Conservation (phyloP, 345 rosid species). For the Salix purpurea region DNA sequence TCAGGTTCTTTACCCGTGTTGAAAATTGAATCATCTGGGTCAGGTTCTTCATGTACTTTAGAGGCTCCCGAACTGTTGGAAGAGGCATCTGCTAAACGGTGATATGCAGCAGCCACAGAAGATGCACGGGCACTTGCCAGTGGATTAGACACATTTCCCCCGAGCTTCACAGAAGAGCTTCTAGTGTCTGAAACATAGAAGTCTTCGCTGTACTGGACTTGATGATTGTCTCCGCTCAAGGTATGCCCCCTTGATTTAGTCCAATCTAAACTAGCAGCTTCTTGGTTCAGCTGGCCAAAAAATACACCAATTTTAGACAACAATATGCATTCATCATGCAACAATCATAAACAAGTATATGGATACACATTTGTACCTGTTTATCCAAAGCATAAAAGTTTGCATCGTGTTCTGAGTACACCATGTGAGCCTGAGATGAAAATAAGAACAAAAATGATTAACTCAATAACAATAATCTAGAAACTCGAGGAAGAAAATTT, state of each 20-base stretch:
- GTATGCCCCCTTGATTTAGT: conserved; percentile 75
- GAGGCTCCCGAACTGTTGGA: conserved; percentile 19
- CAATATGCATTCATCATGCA: not conserved
- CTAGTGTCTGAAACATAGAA: conserved; percentile 24
- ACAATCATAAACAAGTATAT: not conserved
- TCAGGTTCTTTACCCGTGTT: conserved; percentile 15
- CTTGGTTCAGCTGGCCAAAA: conserved; percentile 66
- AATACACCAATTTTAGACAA: not conserved
- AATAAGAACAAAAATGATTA: conserved; percentile 9
- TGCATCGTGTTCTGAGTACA: conserved; percentile 82
- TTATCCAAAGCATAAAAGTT: conserved; percentile 75
- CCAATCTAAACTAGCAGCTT: conserved; percentile 85
- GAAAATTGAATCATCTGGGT: conserved; percentile 49
- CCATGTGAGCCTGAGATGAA: conserved; percentile 85
- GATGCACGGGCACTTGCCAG: conserved; percentile 64
- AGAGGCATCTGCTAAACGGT: conserved; percentile 41
- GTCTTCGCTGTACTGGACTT: conserved; percentile 40
- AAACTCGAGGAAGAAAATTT: not conserved
- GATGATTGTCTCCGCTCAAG: conserved; percentile 37
- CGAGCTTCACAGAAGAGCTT: conserved; percentile 50
- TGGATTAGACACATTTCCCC: conserved; percentile 52
- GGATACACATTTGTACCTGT: conserved; percentile 49
- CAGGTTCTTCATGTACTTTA: conserved; percentile 51
- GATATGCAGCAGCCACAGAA: conserved; percentile 87
- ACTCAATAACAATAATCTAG: not conserved